phyloP scores from a whole-genome alignment of 2,329 filamentous ascomycete species.

The Ophiosphaerella herpotricha region DNA sequence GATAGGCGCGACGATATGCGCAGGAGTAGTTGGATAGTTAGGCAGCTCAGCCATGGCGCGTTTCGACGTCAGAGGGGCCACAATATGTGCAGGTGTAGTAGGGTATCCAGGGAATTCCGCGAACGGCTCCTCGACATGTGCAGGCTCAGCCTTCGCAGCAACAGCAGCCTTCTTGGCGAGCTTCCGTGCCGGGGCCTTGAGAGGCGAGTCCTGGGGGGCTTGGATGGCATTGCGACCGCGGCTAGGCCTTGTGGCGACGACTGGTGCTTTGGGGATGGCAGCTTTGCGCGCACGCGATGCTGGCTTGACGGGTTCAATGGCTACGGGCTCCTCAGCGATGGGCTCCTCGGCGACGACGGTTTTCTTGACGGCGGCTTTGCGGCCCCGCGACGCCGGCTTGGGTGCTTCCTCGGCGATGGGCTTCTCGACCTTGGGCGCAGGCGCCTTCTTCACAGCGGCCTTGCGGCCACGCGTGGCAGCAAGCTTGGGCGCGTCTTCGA shows the following conservation, averaged over 20 bases:
- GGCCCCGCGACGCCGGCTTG: conserved; percentile 22
- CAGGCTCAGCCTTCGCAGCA: conserved; percentile 13
- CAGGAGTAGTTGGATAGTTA: conserved; percentile 22
- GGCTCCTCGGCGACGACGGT: conserved; percentile 12
- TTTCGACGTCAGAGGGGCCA: conserved; percentile 7
- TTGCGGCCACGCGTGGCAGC: conserved; percentile 23
- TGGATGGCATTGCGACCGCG: conserved; percentile 25
- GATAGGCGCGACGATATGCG: conserved; percentile 18
- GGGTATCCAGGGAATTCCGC: conserved; percentile 24
- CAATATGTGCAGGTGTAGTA: conserved; percentile 10
- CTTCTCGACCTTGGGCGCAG: conserved; percentile 13
- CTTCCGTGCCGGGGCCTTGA: conserved; percentile 34
- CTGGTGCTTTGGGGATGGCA: conserved; percentile 16
- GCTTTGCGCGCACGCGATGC: conserved; percentile 26
- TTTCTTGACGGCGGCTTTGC: conserved; percentile 26
- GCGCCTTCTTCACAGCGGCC: conserved; percentile 22
- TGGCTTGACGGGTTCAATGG: conserved; percentile 21
- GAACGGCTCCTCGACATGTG: conserved; percentile 26
- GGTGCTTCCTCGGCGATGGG: conserved; percentile 12
- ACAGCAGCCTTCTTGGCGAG: conserved; percentile 23
- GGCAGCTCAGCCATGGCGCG: conserved; percentile 11
- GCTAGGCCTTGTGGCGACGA: conserved; percentile 20
- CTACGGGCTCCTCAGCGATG: conserved; percentile 7
- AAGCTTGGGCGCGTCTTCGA: conserved; percentile 22
- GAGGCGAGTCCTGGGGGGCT: conserved; percentile 26